A percentile compares a stretch with the other conserved stretches of the same genome.
phyloP scores from a whole-genome alignment of 108 stramenopile genomes.

The Tribonema minus region DNA sequence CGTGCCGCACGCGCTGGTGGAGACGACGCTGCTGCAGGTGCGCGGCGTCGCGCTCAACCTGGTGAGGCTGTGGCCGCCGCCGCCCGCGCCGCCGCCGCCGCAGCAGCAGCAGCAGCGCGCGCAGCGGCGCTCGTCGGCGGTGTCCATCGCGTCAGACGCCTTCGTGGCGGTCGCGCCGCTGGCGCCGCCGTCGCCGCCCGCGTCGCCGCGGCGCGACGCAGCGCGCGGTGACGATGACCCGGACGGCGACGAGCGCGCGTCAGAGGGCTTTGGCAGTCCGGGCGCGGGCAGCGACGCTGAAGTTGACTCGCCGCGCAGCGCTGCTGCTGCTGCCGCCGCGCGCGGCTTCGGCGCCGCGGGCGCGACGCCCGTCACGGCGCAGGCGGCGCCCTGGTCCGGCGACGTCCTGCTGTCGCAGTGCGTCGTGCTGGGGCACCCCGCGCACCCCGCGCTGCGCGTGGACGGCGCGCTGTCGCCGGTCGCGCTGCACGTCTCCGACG shows the following conservation, averaged over 20 bases:
- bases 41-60: too few relatives aligned
- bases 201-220: neutral
- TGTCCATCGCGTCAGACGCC: too few relatives aligned
- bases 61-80: too few relatives aligned
- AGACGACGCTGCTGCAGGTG: too few relatives aligned
- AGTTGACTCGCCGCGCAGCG: neutral
- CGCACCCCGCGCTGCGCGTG: slow-evolving; percentile 5
- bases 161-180: too few relatives aligned
- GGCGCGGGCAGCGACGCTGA: neutral
- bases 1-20: too few relatives aligned
- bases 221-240: neutral
- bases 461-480: slow-evolving; percentile 10
- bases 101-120: too few relatives aligned
- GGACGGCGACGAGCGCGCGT: too few relatives aligned
- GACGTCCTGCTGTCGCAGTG: slow-evolving; percentile 13
- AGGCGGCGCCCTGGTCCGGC: slow-evolving; percentile 3
- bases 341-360: neutral
- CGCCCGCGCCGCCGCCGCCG: too few relatives aligned
- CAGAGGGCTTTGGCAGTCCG: too few relatives aligned
- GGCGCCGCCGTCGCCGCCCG: neutral
- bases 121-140: too few relatives aligned
- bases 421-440: slow-evolving; percentile 13
- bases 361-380: neutral
- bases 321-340: neutral
- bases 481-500: slow-evolving; percentile 11